phyloP scores from a whole-genome alignment of 1,139 yeast species.

The Arxiozyma bovina region DNA sequence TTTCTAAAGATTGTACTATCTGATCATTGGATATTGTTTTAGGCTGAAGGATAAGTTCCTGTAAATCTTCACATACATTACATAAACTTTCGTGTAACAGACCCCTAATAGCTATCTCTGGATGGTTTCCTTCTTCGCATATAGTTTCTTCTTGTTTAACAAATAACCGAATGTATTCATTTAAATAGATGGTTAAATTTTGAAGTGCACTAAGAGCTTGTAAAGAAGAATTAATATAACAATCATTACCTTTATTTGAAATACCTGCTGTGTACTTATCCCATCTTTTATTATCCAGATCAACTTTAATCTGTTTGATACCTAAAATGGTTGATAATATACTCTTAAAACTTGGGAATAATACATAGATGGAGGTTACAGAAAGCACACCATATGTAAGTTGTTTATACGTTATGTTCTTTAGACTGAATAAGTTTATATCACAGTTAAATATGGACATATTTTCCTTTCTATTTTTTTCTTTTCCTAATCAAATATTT shows the following conservation, averaged over 20 bases:
- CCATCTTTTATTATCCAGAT: slow-evolving; percentile 38
- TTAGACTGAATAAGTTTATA: background rate
- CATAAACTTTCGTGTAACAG: slow-evolving; percentile 11
- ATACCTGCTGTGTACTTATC: slow-evolving; percentile 77
- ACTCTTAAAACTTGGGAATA: slow-evolving; percentile 7
- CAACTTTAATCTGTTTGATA: background rate
- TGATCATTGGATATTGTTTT: slow-evolving; percentile 70
- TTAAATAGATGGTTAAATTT: slow-evolving; percentile 53
- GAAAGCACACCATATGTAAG: slow-evolving; percentile 2
- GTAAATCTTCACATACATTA: slow-evolving; percentile 34
- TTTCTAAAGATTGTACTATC: slow-evolving; percentile 61
- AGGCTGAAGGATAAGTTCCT: slow-evolving; percentile 47
- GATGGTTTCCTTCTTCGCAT: background rate
- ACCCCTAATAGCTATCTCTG: background rate
- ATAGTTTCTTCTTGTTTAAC: background rate
- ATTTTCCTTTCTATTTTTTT: too few relatives aligned
- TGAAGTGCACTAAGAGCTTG: slow-evolving; percentile 77
- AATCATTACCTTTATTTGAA: slow-evolving; percentile 73
- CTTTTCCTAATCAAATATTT: too few relatives aligned
- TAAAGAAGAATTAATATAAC: slow-evolving; percentile 85
- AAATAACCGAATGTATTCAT: slow-evolving; percentile 22
- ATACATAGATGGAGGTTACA: slow-evolving; percentile 6
- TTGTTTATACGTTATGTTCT: background rate
- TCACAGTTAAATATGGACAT: background rate
- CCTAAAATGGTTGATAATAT: background rate